Conservation (phyloP, 148 eudicot species). For the Fallopia convolvulus region DNA sequence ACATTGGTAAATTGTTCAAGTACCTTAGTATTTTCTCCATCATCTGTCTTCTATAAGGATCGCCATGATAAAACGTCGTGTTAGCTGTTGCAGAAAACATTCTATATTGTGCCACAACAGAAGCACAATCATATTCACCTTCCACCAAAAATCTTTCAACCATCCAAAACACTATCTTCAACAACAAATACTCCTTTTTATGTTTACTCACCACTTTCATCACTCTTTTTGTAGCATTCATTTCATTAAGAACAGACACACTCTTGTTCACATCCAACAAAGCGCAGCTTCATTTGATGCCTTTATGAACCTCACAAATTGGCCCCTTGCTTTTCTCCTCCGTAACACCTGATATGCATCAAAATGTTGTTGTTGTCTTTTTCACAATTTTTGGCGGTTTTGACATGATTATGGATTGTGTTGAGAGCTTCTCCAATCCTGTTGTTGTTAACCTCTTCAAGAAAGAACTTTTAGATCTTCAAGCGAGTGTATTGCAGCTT, state of each 20-base stretch:
- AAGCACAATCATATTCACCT: slow-evolving; percentile 41
- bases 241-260: slow-evolving; percentile 38
- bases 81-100: slow-evolving; percentile 41
- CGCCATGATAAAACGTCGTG: slow-evolving; percentile 68
- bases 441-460: slow-evolving; percentile 51
- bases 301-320: slow-evolving; percentile 58
- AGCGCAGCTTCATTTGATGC: slow-evolving; percentile 52
- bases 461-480: slow-evolving; percentile 41
- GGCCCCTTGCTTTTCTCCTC: slow-evolving; percentile 21
- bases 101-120: slow-evolving; percentile 48
- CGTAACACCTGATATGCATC: slow-evolving; percentile 21
- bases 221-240: slow-evolving; percentile 38
- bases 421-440: slow-evolving; percentile 67
- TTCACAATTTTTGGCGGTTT: slow-evolving; percentile 33
- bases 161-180: slow-evolving; percentile 67
- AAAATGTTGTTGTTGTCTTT: slow-evolving; percentile 21
- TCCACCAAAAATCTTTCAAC: slow-evolving; percentile 51
- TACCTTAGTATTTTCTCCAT: slow-evolving; percentile 68
- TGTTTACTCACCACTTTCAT: slow-evolving; percentile 56
- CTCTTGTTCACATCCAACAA: slow-evolving; percentile 44
- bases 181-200: slow-evolving; percentile 46
- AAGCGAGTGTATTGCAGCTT: slow-evolving; percentile 77
- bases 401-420: slow-evolving; percentile 46
- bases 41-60: slow-evolving; percentile 55
- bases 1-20: slow-evolving; percentile 54